Percentiles rank a stretch among this genome's conserved stretches.
phyloP scores from a whole-genome alignment of 2,329 filamentous ascomycete species.

The Sporothrix mexicana region DNA sequence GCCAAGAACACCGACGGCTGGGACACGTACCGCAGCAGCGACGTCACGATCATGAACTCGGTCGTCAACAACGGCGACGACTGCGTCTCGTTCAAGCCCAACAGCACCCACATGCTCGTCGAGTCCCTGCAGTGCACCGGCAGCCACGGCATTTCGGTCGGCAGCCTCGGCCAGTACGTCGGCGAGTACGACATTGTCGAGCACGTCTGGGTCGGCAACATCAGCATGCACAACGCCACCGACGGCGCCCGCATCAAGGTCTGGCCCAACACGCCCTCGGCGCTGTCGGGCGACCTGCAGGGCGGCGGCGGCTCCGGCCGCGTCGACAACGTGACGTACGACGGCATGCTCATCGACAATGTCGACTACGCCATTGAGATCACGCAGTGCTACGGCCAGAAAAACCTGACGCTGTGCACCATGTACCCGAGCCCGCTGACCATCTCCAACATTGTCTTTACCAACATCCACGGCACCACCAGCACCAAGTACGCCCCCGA shows the following conservation, averaged over 20 bases:
- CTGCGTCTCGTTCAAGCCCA: conserved; percentile 69
- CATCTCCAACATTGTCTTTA: conserved; percentile 60
- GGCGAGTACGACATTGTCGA: conserved; percentile 64
- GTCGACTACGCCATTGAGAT: conserved; percentile 69
- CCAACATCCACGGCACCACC: conserved; percentile 58
- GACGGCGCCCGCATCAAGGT: conserved; percentile 70
- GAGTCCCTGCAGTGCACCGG: conserved; percentile 66
- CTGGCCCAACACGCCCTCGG: conserved; percentile 46
- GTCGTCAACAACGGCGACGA: conserved; percentile 70
- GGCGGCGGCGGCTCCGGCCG: conserved; percentile 65
- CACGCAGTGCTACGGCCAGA: conserved; percentile 53
- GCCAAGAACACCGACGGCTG: conserved; percentile 71
- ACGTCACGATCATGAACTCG: conserved; percentile 68
- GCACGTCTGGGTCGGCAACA: conserved; percentile 60
- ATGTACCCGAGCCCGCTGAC: conserved; percentile 60
- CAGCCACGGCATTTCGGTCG: conserved; percentile 66
- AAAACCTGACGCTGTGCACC: conserved; percentile 66
- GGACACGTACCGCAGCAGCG: conserved; percentile 65
- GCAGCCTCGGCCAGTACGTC: conserved; percentile 64
- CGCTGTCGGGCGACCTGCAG: conserved; percentile 55
- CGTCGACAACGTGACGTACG: conserved; percentile 67
- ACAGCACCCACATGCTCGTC: conserved; percentile 63
- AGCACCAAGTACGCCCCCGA: conserved; percentile 40
- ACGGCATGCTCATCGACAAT: conserved; percentile 61
- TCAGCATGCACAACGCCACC: conserved; percentile 41